Conservation (phyloP, 176 grass and related monocot genomes). For the Pharus latifolius region DNA sequence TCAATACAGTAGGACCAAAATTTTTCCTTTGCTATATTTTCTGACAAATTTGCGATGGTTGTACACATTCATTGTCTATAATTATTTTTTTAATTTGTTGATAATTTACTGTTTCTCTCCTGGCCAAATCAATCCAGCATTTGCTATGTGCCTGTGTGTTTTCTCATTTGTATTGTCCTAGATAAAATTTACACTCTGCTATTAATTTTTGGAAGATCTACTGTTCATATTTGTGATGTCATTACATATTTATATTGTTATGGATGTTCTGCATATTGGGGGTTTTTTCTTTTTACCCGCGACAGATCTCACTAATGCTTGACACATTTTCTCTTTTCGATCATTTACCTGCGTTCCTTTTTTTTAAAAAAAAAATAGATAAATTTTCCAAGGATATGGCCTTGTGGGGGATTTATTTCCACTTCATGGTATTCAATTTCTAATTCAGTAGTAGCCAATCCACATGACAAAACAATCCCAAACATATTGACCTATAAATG, state of each 20-base stretch:
- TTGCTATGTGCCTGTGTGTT: constrained; percentile 1
- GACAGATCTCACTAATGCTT: neutral
- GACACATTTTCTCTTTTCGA: neutral
- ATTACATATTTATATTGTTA: neutral
- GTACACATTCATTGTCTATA: neutral
- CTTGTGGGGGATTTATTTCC: neutral
- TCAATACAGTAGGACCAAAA: constrained; percentile 62
- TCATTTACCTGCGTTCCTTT: neutral
- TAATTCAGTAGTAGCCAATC: no score
- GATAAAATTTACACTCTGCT: neutral
- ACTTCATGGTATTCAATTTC: neutral
- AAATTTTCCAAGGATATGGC: neutral
- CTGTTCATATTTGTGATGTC: neutral
- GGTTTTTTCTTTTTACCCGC: neutral
- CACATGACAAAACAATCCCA: neutral
- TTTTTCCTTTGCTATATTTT: constrained; percentile 14
- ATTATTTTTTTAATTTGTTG: constrained; percentile 1
- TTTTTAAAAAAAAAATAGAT: neutral
- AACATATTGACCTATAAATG: neutral
- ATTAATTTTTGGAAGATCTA: neutral
- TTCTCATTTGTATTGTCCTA: neutral
- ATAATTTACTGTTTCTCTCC: neutral
- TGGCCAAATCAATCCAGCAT: neutral
- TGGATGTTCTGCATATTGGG: neutral
- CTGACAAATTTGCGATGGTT: constrained; percentile 12